Base-by-base conservation (phyloP, 1,139 yeast genomes). In the Candida tetrigidarum region DNA sequence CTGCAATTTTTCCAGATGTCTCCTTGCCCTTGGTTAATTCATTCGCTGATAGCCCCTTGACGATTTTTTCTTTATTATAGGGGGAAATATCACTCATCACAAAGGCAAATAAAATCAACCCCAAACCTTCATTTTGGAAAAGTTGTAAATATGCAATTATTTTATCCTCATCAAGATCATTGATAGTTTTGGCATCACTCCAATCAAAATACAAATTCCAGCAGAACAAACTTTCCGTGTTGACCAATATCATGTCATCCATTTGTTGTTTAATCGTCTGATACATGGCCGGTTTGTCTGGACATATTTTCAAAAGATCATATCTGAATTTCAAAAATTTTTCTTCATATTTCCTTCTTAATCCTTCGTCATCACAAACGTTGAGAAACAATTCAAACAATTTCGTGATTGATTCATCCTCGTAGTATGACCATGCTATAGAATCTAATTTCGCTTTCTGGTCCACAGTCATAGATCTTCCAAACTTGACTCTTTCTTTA, bases 171-270 rank as follows among this genome's bases (percentile, higher is more conserved):
- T 84, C 84, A 42, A 88, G 60, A 2, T 78, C 76, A 7, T 54
- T 54, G 11, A 90, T 61, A 8, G 72, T 66, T 3, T 60, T 62
- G 7, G 75, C 76, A 60, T 93, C 97, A 28, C 67, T 54, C 86
- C 93, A 86, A 55, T 93, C 96, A 53, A 91, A 80, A 54, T 81
- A 82, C 11, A 86, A 60, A 41, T 78, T 74, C 96, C 97, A 93
- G 1, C 93, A 90, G 33, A 79, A 68, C 23, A 78, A 67, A 20
- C 84, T 81, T 0, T 76, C 74, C 12, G 84, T 79, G 34, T 80
- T 77, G 11, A 93, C 80, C 22, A 85, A 66, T 3, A 91, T 81
- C 84, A 92, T 80, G 32, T 86, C 96, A 16, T 81, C 85, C 1
- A 83, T 81, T 75, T 82, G 74, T 10, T 78, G 80, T 42, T 69